phyloP scores from a whole-genome alignment of 176 grass and related monocot species.

The Phyllostachys edulis region DNA sequence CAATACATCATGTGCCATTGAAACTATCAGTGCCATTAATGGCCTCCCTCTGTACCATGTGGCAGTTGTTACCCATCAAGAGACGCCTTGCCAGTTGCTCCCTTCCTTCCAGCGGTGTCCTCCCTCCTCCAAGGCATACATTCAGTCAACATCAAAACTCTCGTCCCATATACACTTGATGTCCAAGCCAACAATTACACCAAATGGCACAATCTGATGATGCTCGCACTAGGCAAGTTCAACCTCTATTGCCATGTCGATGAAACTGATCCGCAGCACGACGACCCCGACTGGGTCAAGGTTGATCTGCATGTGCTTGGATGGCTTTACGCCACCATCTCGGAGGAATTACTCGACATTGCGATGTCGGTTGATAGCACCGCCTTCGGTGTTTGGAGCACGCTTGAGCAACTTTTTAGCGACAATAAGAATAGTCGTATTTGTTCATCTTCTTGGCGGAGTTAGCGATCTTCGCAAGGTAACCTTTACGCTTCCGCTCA shows the following conservation, averaged over 20 bases:
- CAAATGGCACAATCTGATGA: background rate
- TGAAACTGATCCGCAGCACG: rapidly evolving
- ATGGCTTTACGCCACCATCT: background rate
- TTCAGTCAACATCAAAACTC: background rate
- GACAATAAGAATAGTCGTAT: background rate
- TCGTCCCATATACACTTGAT: background rate
- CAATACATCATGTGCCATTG: no score
- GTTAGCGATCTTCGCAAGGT: background rate
- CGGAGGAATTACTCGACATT: background rate
- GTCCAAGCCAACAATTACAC: background rate
- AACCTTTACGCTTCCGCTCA: background rate
- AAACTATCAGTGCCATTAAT: no score
- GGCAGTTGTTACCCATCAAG: no score
- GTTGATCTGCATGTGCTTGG: background rate
- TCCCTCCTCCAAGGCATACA: no score
- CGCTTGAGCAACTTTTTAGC: background rate
- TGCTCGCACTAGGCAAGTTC: background rate
- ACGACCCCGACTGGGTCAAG: background rate
- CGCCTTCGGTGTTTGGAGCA: background rate
- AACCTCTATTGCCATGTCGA: background rate
- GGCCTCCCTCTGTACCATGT: no score
- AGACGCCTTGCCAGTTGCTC: no score
- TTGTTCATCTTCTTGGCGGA: background rate
- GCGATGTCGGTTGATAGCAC: background rate
- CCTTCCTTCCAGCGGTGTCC: no score